Evolutionary conservation across 2,329 filamentous ascomycete genomes (phyloP), one percentile per base, ranked within the genome.

Genomic region (Nannizziopsis arthrosporioides): DNA sequence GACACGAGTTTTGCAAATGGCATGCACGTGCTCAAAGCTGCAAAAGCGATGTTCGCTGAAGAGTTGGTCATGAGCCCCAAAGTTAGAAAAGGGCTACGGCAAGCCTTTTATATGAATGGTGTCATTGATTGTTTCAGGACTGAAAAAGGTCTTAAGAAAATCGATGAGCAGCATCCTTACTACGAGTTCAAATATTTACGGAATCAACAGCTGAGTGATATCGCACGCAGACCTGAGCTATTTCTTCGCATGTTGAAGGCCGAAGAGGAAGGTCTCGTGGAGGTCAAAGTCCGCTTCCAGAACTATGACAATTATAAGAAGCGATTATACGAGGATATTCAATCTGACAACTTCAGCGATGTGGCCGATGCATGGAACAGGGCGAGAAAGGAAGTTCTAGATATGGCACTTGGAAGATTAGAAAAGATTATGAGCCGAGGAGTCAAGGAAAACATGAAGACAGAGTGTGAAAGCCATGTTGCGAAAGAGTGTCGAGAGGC

Each of bases 201-300:
- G 54, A 88, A 92, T 58, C 89, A 95, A 65, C 85, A 85, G 6
- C 84, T 95, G 52, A 72, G 73, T 37, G 84, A 92, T 55, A 77
- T 96, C 51, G 84, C 87, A 2, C 79, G 81, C 45, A 81, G 85
- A 46, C 92, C 92, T 1, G 89, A 95, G 55, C 73, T 94, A 19
- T 98, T 92, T 63, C 71, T 98, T 48, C 90, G 93, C 68, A 98
- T 98, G 92, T 80, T 96, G 65, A 93, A 88, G 63, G 92, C 92
- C 1, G 92, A 98, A 64, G 84, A 92, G 59, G 92, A 98, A 63
- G 89, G 90, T 2, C 72, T 98, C 1, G 77, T 98, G 11, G 86
- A 94, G 51, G 85, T 98, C 47, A 81, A 79, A 56, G 78, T 96
- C 14, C 77, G 77, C 11, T 76, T 96, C 63, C 80, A 86, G 57